Evolutionary conservation across 305 asterid species (phyloP).

Genomic region (Rubia tinctorum): DNA sequence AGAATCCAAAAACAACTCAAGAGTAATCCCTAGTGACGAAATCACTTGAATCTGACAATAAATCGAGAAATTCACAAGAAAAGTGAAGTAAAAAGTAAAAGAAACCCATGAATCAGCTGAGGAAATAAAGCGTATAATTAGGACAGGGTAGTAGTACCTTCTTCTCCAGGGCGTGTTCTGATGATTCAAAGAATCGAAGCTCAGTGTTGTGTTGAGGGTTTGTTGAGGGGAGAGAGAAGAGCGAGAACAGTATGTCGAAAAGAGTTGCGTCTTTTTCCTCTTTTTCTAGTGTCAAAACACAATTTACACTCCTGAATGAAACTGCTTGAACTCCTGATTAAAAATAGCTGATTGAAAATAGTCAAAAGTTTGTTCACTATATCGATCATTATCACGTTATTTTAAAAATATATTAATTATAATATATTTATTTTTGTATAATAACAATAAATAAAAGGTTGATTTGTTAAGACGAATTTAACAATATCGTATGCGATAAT

Average conservation of each 20-base stretch:
- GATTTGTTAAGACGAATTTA: too few species aligned
- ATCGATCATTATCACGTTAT: too few species aligned
- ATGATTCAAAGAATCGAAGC: conserved; percentile 25
- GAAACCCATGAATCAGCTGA: conserved; percentile 17
- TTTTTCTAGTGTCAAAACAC: background rate
- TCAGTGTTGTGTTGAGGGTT: conserved; percentile 35
- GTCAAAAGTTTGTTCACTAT: too few species aligned
- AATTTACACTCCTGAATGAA: background rate
- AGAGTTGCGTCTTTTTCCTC: background rate
- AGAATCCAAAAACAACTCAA: background rate
- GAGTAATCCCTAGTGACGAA: conserved; percentile 32
- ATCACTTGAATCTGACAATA: conserved; percentile 24
- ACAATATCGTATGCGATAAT: too few species aligned
- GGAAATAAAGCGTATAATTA: conserved; percentile 3
- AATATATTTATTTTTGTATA: too few species aligned
- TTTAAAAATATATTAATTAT: too few species aligned
- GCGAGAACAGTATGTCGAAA: background rate
- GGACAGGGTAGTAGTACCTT: conserved; percentile 44
- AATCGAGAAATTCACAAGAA: conserved; percentile 25
- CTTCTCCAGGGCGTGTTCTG: conserved; percentile 29
- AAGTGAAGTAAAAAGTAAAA: background rate
- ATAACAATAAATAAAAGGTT: too few species aligned
- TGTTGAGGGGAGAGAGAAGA: conserved; percentile 15
- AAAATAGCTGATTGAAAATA: background rate
- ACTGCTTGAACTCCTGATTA: too few species aligned